phyloP scores from a whole-genome alignment of 2,329 filamentous ascomycete species.

The Penicillium sp. region DNA sequence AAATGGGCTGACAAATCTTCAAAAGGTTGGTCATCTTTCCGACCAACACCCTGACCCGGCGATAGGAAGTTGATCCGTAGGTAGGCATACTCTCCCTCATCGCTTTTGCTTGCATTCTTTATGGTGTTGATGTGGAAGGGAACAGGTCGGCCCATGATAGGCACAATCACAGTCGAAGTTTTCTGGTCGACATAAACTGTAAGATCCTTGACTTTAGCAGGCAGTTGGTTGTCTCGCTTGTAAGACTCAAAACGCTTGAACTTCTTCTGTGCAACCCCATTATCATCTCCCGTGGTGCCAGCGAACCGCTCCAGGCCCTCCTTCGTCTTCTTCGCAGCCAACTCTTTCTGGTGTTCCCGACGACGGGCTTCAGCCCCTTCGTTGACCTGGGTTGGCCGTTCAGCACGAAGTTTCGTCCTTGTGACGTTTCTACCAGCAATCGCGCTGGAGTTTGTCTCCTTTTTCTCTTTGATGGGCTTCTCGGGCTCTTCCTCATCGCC shows the following conservation, averaged over 20 bases:
- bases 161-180: slow-evolving; percentile 83
- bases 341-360: slow-evolving; percentile 87
- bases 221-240: slow-evolving; percentile 94
- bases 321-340: slow-evolving; percentile 80
- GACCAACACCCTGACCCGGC: slow-evolving; percentile 91
- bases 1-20: slow-evolving; percentile 96
- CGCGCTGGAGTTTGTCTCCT: slow-evolving; percentile 75
- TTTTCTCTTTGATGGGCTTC: slow-evolving; percentile 76
- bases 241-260: slow-evolving; percentile 99
- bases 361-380: slow-evolving; percentile 85
- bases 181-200: slow-evolving; percentile 88
- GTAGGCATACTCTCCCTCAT: slow-evolving; percentile 90
- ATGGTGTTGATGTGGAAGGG: slow-evolving; percentile 98
- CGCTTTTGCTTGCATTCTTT: slow-evolving; percentile 97
- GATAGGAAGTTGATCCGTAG: slow-evolving; percentile 96
- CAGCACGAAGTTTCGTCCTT: slow-evolving; percentile 84
- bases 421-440: slow-evolving; percentile 94
- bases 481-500: slow-evolving; percentile 86
- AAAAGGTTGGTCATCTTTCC: slow-evolving; percentile 96
- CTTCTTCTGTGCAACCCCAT: slow-evolving; percentile 91
- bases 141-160: slow-evolving; percentile 94
- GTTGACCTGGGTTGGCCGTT: slow-evolving; percentile 80
- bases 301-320: slow-evolving; percentile 82
- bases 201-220: slow-evolving; percentile 74
- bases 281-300: slow-evolving; percentile 76